Evolutionary conservation across 164 flowering plant species (phyloP), one percentile per base, ranked within the genome.

Genomic region (Hamamelis virginiana): DNA sequence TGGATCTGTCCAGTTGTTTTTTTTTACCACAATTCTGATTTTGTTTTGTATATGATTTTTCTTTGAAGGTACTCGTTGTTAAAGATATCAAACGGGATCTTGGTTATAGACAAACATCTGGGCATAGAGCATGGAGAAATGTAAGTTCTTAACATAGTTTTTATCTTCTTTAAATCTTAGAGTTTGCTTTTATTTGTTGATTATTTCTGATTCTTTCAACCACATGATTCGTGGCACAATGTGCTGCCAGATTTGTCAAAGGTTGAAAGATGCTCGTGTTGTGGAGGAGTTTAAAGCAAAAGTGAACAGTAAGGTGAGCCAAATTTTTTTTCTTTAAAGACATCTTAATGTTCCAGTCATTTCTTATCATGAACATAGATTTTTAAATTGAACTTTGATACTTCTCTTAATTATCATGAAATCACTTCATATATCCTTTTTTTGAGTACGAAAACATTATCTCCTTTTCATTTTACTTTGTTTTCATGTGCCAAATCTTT

Each of bases 81-180:
- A 77, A 91, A 65, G 98, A 96, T 79, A 82, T 96, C 51, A 93
- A 91, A 63, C 74, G 57, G 59, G 84, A 81, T 67, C 92, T 96
- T 73, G 98, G 95, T 68, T 96, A 93, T 76, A 73, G 69, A 65
- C 75, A 75, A 59, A 41, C 72, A 33, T 50, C 72, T 56, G 92
- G 90, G 26, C 98, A 91, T 73, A 81, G 83, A 80, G 84, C 84
- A 25, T 96, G 98, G 99, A 85, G 94, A 83, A 72, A 72, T 77
- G 99, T 95, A 81, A 83, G 73, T 46, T 16, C 26, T 19, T 48
- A 33, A 23, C 41, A 19, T 14, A 26, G 44, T 65, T 27, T 48
- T 65, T 52, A 9, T 48, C 47, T 65, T 14, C 4, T 48, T 26
- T 33, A 60, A 43, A 1, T 74, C 16, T 59, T 69, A 43, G 61